Conservation (phyloP, 257 asterid genomes). For the Rehmannia glutinosa region DNA sequence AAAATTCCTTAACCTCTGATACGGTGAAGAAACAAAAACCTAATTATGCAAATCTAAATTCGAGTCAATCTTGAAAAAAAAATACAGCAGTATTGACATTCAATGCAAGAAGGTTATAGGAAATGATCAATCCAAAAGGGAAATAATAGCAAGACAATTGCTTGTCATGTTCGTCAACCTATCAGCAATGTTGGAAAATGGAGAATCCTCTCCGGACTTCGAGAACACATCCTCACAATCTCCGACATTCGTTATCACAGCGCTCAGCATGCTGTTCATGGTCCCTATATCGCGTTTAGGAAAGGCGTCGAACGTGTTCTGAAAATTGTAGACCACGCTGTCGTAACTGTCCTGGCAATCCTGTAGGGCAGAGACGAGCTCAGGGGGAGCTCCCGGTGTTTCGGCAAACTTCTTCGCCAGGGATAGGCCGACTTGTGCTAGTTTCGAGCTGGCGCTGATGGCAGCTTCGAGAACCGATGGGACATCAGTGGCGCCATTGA, state of each 20-base stretch:
- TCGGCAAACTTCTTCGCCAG: constrained; percentile 14
- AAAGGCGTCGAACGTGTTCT: constrained; percentile 28
- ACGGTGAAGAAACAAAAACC: too few relatives aligned
- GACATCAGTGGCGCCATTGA: constrained; percentile 25
- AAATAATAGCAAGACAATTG: constrained; percentile 48
- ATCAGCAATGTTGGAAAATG: constrained; percentile 8
- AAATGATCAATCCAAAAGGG: constrained; percentile 21
- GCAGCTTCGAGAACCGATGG: constrained; percentile 25
- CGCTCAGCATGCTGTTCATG: constrained; percentile 50
- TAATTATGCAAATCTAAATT: too few relatives aligned
- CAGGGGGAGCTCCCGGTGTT: constrained; percentile 14
- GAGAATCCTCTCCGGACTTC: constrained; percentile 13
- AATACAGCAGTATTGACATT: too few relatives aligned
- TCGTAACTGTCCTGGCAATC: constrained; percentile 29
- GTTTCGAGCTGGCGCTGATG: constrained; percentile 13
- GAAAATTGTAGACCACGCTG: constrained; percentile 20
- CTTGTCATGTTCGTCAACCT: constrained; percentile 45
- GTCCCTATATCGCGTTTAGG: constrained; percentile 32
- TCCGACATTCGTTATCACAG: constrained; percentile 36
- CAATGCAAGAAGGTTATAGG: too few relatives aligned
- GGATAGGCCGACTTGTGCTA: constrained; percentile 11
- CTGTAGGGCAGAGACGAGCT: constrained; percentile 7
- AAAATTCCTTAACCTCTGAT: too few relatives aligned
- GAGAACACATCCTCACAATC: constrained; percentile 42
- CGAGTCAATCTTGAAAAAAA: too few relatives aligned